Percentiles rank a stretch among this genome's conserved stretches.
Evolutionary conservation across 2,329 filamentous ascomycete genomes (phyloP).

Genomic region (Trichoderma polysporum): DNA sequence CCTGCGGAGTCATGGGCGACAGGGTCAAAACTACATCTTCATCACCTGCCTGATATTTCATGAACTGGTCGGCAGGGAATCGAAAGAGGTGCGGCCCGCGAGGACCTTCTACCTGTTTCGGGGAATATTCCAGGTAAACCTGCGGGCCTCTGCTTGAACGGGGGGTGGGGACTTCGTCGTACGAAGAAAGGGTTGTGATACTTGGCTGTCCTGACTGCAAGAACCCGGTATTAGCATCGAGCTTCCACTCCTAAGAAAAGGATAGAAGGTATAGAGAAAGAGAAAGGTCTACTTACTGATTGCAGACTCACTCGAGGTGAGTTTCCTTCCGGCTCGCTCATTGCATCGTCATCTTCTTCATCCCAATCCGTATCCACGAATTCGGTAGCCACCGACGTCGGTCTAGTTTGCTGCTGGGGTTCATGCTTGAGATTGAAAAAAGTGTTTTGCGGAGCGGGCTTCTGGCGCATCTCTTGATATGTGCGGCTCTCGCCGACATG

Average conservation of each 20-base stretch:
- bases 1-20: slow-evolving; percentile 71
- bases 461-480: slow-evolving; percentile 54
- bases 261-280: neutral
- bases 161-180: slow-evolving; percentile 80
- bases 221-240: slow-evolving; percentile 19
- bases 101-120: slow-evolving; percentile 73
- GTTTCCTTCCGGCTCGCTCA: slow-evolving; percentile 62
- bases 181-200: slow-evolving; percentile 83
- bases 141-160: slow-evolving; percentile 61
- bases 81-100: slow-evolving; percentile 85
- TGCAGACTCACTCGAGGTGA: slow-evolving; percentile 67
- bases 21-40: slow-evolving; percentile 61
- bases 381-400: slow-evolving; percentile 71
- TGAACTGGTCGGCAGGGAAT: slow-evolving; percentile 54
- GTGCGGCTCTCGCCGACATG: slow-evolving; percentile 39
- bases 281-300: slow-evolving; percentile 58
- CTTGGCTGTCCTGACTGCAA: slow-evolving; percentile 67
- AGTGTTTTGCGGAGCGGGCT: slow-evolving; percentile 50
- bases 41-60: slow-evolving; percentile 32
- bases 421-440: slow-evolving; percentile 61
- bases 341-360: slow-evolving; percentile 54
- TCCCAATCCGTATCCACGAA: slow-evolving; percentile 75
- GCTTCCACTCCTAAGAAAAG: neutral
- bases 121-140: slow-evolving; percentile 59
- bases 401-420: slow-evolving; percentile 51